Evolutionary conservation across 345 rosid genomes (phyloP).

Genomic region (Schrenkiella parvula): DNA sequence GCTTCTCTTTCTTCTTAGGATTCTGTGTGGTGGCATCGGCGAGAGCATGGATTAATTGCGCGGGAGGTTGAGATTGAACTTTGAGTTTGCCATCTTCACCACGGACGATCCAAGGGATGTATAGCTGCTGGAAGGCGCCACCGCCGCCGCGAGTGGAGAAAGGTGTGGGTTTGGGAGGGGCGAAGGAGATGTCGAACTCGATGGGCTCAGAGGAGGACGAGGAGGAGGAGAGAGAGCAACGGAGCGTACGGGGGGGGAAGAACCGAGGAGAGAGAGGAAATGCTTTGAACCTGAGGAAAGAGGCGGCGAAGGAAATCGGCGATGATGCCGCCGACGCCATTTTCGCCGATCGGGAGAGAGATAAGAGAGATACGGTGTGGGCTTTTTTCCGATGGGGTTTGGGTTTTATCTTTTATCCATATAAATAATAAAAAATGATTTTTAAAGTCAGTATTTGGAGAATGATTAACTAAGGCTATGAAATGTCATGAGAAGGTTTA

Average conservation of each 20-base stretch:
- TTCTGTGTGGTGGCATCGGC: conserved; percentile 63
- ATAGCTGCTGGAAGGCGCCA: conserved; percentile 36
- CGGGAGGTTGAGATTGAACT: conserved; percentile 73
- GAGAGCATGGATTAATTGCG: conserved; percentile 50
- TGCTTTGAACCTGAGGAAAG: conserved; percentile 35
- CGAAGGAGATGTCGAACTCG: conserved; percentile 78
- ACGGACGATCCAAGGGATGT: conserved; percentile 92
- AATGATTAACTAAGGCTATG: neutral
- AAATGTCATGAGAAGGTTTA: neutral
- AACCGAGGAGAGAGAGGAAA: conserved; percentile 32
- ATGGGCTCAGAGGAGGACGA: conserved; percentile 32
- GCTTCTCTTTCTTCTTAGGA: conserved; percentile 46
- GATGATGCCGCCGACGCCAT: conserved; percentile 43
- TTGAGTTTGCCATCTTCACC: conserved; percentile 80
- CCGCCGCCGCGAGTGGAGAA: conserved; percentile 9
- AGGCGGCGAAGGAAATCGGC: conserved; percentile 36
- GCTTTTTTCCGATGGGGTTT: neutral
- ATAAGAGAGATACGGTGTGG: neutral
- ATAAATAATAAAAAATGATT: no score
- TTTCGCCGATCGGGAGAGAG: conserved; percentile 22
- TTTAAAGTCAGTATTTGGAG: no score
- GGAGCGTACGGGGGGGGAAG: conserved; percentile 39
- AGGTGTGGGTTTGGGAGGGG: conserved; percentile 65
- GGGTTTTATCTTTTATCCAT: conserved; percentile 19
- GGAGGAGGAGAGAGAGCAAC: conserved; percentile 39